Evolutionary conservation across 768 basidiomycete species (phyloP).

Genomic region (Serendipita sp.): DNA sequence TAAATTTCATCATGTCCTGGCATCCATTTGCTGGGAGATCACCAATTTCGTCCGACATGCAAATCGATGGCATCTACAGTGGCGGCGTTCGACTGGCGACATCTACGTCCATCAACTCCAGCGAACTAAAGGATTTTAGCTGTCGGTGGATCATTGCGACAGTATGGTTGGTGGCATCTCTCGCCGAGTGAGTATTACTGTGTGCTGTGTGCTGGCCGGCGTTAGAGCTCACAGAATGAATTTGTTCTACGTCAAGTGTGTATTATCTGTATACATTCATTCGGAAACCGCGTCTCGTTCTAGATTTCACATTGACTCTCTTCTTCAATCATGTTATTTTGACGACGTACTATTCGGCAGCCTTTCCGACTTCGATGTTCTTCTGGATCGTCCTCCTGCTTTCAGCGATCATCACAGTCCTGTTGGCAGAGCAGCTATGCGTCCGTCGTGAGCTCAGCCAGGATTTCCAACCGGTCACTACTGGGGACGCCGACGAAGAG

Average conservation of each 20-base stretch:
- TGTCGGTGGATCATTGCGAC: slow-evolving; percentile 84
- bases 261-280: slow-evolving; percentile 78
- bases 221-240: neutral
- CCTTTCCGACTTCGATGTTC: slow-evolving; percentile 77
- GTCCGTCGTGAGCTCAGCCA: slow-evolving; percentile 81
- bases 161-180: slow-evolving; percentile 72
- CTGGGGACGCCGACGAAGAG: neutral
- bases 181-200: slow-evolving; percentile 56
- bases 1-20: slow-evolving; percentile 88
- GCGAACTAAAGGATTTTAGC: slow-evolving; percentile 56
- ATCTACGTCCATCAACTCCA: slow-evolving; percentile 27
- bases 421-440: slow-evolving; percentile 82
- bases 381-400: slow-evolving; percentile 74
- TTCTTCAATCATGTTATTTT: slow-evolving; percentile 84
- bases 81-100: slow-evolving; percentile 32
- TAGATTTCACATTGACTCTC: slow-evolving; percentile 87
- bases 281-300: slow-evolving; percentile 80
- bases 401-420: slow-evolving; percentile 57
- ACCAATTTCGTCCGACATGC: slow-evolving; percentile 14
- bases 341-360: slow-evolving; percentile 80
- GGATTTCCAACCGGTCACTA: slow-evolving; percentile 31
- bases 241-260: slow-evolving; percentile 29
- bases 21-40: slow-evolving; percentile 80
- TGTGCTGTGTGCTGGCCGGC: neutral
- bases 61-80: slow-evolving; percentile 63